phyloP scores from a whole-genome alignment of 257 asterid genomes.

The Fraxinus pennsylvanica region DNA sequence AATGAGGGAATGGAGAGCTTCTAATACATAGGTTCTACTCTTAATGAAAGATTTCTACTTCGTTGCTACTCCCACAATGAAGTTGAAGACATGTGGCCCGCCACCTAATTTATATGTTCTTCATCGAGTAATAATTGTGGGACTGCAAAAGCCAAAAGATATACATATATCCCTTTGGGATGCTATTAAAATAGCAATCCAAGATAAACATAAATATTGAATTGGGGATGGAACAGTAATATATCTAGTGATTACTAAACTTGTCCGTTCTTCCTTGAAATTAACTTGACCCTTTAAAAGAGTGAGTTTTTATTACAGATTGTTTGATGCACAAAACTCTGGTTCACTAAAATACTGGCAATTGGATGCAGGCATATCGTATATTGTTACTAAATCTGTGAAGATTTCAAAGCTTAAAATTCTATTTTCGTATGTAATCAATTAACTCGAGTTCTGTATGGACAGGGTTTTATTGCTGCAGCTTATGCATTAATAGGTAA shows the following conservation, averaged over 20 bases:
- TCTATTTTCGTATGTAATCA: conserved; percentile 16
- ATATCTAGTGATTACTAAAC: background rate
- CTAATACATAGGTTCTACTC: background rate
- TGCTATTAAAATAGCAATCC: background rate
- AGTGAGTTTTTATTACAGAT: background rate
- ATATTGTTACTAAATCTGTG: background rate
- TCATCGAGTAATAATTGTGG: background rate
- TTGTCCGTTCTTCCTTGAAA: background rate
- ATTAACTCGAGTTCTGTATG: conserved; percentile 23
- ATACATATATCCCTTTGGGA: background rate
- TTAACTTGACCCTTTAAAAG: background rate
- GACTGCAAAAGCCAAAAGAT: background rate
- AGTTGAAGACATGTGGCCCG: background rate
- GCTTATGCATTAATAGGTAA: conserved; percentile 60
- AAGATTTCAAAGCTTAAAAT: conserved; percentile 1
- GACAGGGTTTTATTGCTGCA: conserved; percentile 59
- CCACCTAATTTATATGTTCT: background rate
- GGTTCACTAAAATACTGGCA: background rate
- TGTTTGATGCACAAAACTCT: conserved; percentile 2
- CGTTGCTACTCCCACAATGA: background rate
- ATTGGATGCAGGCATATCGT: background rate
- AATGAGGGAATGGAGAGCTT: background rate
- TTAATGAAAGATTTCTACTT: background rate
- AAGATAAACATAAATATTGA: background rate
- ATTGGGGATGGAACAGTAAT: background rate